A percentile compares a stretch with the other conserved stretches of the same genome.
These are phyloP conservation scores for Quercus gilva DNA, from an alignment of 306 rosid genomes.

Conservation along the genomic window DNA sequence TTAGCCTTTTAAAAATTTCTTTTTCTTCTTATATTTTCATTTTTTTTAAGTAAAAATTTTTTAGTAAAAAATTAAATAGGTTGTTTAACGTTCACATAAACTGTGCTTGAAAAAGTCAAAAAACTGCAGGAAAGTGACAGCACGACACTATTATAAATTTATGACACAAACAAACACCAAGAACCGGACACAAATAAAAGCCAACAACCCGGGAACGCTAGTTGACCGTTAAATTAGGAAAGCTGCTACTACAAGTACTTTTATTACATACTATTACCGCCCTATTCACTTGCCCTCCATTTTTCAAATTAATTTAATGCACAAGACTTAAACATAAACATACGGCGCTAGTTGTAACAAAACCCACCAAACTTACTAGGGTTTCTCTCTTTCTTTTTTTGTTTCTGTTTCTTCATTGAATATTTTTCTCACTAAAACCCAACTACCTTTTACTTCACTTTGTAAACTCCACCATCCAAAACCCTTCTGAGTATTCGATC, in stretches of 20 bases:
- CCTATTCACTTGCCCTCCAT: background rate
- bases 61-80: no score
- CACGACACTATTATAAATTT: no score
- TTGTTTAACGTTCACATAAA: no score
- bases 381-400: background rate
- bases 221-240: constrained; percentile 36
- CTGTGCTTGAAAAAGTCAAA: no score
- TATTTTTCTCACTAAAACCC: background rate
- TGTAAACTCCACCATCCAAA: constrained; percentile 30
- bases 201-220: background rate
- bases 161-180: background rate
- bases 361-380: background rate
- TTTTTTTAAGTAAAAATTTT: no score
- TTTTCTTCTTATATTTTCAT: no score
- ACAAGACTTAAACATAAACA: background rate
- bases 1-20: no score
- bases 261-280: background rate
- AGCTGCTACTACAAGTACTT: background rate
- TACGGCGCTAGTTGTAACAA: background rate
- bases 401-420: background rate
- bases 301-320: constrained; percentile 12
- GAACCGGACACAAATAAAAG: background rate
- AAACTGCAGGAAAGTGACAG: background rate
- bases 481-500: constrained; percentile 43
- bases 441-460: background rate